phyloP scores from a whole-genome alignment of 2,329 filamentous ascomycete genomes.

The Fusarium veterinarium region DNA sequence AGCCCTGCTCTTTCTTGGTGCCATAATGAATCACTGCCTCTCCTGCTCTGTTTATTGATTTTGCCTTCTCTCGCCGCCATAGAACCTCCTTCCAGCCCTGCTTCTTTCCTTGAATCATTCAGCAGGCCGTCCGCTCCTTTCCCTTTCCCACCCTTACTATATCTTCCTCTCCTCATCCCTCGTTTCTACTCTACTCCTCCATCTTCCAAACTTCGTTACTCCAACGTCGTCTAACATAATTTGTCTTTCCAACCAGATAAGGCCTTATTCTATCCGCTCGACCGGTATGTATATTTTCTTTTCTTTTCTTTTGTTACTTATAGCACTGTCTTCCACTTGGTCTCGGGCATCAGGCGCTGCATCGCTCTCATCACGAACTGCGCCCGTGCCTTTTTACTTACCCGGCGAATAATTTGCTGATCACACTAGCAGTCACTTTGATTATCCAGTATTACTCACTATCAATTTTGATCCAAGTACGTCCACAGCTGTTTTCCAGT shows the following conservation, averaged over 20 bases:
- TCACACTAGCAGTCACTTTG: conserved; percentile 23
- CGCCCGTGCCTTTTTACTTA: background rate
- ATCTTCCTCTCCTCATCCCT: conserved; percentile 23
- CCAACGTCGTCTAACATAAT: conserved; percentile 28
- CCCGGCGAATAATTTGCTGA: conserved; percentile 9
- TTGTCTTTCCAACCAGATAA: conserved; percentile 13
- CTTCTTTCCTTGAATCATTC: conserved; percentile 31
- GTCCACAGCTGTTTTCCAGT: background rate
- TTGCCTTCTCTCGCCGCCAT: background rate
- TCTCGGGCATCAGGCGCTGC: background rate
- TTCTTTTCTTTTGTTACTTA: background rate
- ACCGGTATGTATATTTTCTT: conserved; percentile 16
- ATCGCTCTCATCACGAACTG: background rate
- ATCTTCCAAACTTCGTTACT: conserved; percentile 22
- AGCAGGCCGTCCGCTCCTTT: background rate
- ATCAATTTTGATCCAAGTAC: conserved; percentile 32
- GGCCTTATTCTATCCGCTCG: conserved; percentile 20
- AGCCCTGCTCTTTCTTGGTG: conserved; percentile 1
- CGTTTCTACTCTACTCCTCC: conserved; percentile 15
- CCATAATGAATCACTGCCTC: conserved; percentile 35
- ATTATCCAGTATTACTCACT: conserved; percentile 24
- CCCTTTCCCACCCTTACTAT: conserved; percentile 9
- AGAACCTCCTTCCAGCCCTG: conserved; percentile 1
- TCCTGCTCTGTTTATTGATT: background rate
- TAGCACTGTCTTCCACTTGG: background rate